Evolutionary conservation across 176 grass and related monocot species (phyloP).

Genomic region (Leersia perrieri): DNA sequence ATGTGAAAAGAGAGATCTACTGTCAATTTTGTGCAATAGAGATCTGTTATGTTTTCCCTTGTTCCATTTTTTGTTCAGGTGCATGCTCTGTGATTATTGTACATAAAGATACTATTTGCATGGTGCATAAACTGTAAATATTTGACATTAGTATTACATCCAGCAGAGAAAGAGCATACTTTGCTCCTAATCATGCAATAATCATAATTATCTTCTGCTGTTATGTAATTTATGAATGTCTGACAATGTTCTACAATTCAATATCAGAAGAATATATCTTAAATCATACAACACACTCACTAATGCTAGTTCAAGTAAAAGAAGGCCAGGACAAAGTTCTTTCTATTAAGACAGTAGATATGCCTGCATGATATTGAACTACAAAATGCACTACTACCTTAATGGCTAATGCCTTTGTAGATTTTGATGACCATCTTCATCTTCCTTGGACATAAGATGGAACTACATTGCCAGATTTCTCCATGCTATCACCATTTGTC

Average conservation of each 20-base stretch:
- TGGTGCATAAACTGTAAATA: constrained; percentile 1
- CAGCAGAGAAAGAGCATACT: constrained; percentile 15
- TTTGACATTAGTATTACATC: background rate
- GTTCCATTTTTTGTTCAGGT: background rate
- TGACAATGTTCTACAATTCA: constrained; percentile 28
- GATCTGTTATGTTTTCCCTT: background rate
- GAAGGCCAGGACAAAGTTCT: constrained; percentile 19
- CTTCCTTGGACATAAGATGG: constrained; percentile 52
- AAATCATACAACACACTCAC: constrained; percentile 40
- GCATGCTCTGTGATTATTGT: background rate
- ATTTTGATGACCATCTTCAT: constrained; percentile 40
- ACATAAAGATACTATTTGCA: constrained; percentile 1
- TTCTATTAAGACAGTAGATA: constrained; percentile 1
- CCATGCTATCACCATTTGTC: background rate
- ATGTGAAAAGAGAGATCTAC: background rate
- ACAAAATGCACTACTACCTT: constrained; percentile 19
- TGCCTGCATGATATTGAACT: background rate
- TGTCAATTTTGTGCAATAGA: background rate
- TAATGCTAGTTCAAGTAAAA: constrained; percentile 37
- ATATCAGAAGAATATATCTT: constrained; percentile 18
- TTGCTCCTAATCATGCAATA: constrained; percentile 8
- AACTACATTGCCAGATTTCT: constrained; percentile 34
- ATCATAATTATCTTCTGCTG: constrained; percentile 25
- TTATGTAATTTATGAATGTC: constrained; percentile 43
- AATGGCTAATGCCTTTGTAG: background rate